Conservation (phyloP, 306 rosid genomes). For the Sphenostylis stenocarpa region DNA sequence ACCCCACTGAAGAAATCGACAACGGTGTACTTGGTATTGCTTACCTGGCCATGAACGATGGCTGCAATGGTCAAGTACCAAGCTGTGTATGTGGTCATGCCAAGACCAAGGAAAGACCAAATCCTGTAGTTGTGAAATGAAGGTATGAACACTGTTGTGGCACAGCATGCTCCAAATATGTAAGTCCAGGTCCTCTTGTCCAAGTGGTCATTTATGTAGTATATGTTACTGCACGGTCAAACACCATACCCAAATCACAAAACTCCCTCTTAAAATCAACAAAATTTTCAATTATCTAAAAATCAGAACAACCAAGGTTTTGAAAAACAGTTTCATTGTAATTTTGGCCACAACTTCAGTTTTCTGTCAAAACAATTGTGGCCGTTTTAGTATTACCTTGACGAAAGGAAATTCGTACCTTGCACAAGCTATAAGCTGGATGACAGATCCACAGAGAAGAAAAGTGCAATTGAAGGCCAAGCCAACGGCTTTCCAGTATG, state of each 20-base stretch:
- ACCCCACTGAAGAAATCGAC: conserved; percentile 3
- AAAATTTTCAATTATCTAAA: not conserved
- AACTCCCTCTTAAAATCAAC: not conserved
- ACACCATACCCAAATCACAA: not conserved
- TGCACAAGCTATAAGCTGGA: conserved; percentile 97
- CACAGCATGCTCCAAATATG: conserved; percentile 95
- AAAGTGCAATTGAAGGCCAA: conserved; percentile 94
- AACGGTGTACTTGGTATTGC: not conserved
- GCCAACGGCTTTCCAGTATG: conserved; percentile 87
- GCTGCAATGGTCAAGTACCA: conserved; percentile 94
- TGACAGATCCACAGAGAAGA: conserved; percentile 90
- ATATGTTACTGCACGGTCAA: conserved; percentile 68
- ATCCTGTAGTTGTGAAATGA: conserved; percentile 93
- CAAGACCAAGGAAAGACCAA: conserved; percentile 97
- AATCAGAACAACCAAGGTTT: not conserved
- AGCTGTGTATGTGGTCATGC: conserved; percentile 96
- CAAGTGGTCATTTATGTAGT: conserved; percentile 79
- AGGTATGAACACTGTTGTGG: conserved; percentile 94
- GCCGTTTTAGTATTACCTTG: not conserved
- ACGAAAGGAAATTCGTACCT: conserved; percentile 48
- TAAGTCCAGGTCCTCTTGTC: conserved; percentile 98
- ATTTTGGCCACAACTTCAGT: not conserved
- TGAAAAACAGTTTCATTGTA: not conserved
- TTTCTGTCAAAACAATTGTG: not conserved
- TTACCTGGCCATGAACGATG: conserved; percentile 79